Base-by-base conservation (phyloP, 805 yeast genomes). In the Suhomyces prunicola region DNA sequence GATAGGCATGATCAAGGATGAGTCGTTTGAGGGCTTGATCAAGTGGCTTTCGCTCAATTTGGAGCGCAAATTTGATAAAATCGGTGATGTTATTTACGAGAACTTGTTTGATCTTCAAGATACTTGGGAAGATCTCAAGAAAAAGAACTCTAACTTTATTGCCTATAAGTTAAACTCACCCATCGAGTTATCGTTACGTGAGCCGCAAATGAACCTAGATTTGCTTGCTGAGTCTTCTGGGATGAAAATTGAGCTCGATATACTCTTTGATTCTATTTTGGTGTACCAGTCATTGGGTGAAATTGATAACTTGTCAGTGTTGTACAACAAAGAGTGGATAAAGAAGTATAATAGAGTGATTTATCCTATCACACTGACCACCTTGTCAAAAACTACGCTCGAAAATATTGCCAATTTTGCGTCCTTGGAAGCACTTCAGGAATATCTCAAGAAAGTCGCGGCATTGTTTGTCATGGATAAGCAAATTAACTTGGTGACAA, bases 381-480 rank as follows among this genome's bases (percentile, higher is more conserved):
- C 52, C 1, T 50, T 69, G 29, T 47, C 49, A 1, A 47, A 47
- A 10, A 47, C 49, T 10, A 46, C 48, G 4, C 39, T 47, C 12
- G 78, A 77, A 36, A 44, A 61, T 3, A 57, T 54, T 22, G 72
- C 71, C 9, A 63, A 64, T 26, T 72, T 71, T 45, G 57, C 61
- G 3, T 65, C 64, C 48, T 52, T 71, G 44, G 55, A 50, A 8
- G 72, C 79, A 15, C 68, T 88, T 22, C 82, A 78, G 48, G 79
- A 78, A 4, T 84, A 86, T 60, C 68, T 90, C 44, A 73, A 79
- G 50, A 84, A 82, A 53, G 73, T 91, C 10, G 75, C 85, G 3
- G 97, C 96, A 0, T 90, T 90, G 58, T 83, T 91, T 58, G 76
- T 90, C 1, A 77, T 86, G 60, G 97, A 94, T 69, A 82, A 86